Conservation (phyloP, 306 rosid genomes). For the Inga oerstediana region DNA sequence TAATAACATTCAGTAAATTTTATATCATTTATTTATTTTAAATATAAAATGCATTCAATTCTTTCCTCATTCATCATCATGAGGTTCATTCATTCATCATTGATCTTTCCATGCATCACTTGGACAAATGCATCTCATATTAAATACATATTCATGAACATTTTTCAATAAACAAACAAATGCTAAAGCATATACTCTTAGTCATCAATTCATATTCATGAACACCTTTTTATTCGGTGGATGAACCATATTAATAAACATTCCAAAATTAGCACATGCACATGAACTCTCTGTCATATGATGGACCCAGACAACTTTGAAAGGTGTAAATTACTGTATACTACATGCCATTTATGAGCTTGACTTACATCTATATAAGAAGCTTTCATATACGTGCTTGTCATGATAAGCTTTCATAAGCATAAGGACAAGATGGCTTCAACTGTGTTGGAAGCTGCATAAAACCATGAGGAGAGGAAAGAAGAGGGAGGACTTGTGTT, state of each 20-base stretch:
- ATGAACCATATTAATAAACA: neutral
- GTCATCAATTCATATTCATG: no score
- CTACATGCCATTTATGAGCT: neutral
- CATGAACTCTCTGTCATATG: no score
- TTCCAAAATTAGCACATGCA: neutral
- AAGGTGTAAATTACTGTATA: neutral
- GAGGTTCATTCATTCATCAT: no score
- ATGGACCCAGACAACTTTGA: neutral
- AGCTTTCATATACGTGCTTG: neutral
- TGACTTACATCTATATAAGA: neutral
- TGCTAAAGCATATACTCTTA: no score
- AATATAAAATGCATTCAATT: no score
- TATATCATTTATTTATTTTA: no score
- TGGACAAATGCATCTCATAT: no score
- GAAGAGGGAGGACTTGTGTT: slow-evolving; percentile 1
- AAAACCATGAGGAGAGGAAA: neutral
- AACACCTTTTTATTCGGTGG: neutral
- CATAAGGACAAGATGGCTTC: slow-evolving; percentile 33
- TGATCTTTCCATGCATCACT: no score
- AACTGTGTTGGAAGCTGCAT: slow-evolving; percentile 5
- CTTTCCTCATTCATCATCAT: no score
- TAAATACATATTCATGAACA: no score
- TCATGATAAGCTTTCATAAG: neutral
- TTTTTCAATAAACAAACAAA: no score
- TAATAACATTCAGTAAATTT: neutral